Evolutionary conservation across 2,329 filamentous ascomycete genomes (phyloP).

Genomic region (Simplicillium sp.): DNA sequence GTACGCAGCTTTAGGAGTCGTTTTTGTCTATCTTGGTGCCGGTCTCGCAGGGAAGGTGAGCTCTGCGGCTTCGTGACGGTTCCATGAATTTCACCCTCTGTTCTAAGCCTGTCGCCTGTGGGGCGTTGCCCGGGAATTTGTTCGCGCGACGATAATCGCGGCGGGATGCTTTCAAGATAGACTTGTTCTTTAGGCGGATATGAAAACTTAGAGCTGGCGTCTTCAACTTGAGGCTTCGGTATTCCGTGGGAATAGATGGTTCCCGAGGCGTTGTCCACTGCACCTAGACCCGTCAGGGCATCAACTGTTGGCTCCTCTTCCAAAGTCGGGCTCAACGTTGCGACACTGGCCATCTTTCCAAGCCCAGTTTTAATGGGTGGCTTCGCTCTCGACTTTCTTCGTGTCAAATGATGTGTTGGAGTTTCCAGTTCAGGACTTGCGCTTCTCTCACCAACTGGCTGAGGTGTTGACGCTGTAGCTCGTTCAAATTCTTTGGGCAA

Average conservation of each 20-base stretch:
- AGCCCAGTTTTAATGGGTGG: constrained; percentile 13
- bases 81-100: no score
- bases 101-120: neutral
- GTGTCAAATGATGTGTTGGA: constrained; percentile 16
- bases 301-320: constrained; percentile 13
- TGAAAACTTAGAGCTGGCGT: constrained; percentile 13
- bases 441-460: neutral
- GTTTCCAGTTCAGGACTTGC: constrained; percentile 12
- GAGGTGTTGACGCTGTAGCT: neutral
- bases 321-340: constrained; percentile 18
- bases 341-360: constrained; percentile 12
- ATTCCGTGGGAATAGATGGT: no score
- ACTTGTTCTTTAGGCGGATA: constrained; percentile 4
- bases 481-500: constrained; percentile 19
- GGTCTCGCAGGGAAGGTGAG: no score
- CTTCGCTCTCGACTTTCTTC: constrained; percentile 12
- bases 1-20: no score
- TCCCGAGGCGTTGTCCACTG: no score
- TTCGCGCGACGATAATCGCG: neutral
- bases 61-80: no score
- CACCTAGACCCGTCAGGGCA: no score
- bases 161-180: neutral
- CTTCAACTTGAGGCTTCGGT: no score
- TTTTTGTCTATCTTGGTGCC: no score
- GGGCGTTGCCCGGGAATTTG: neutral